Evolutionary conservation across 2,329 filamentous ascomycete species (phyloP), one percentile per base, ranked within the genome.

Genomic region (Emmonsia crescens): DNA sequence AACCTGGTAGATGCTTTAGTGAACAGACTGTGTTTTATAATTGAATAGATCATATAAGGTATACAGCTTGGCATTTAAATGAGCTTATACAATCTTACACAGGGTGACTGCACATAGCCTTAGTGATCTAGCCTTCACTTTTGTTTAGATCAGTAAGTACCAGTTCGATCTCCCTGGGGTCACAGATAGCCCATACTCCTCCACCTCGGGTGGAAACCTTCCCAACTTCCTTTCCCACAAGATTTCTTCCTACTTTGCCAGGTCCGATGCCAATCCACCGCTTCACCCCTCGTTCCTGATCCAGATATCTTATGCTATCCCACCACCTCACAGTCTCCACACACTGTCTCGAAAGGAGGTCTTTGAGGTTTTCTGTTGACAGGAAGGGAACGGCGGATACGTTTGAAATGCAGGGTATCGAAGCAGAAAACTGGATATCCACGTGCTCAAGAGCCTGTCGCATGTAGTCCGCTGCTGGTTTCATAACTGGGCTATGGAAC

Each of bases 261-360:
- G 93, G 93, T 0, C 93, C 93, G 64, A 97, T 90, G 51, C 93
- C 93, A 57, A 97, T 83, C 88, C 93, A 96, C 61, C 92, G 81
- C 68, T 86, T 82, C 21, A 96, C 89, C 65, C 87, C 87, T 70
- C 87, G 83, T 68, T 94, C 85, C 72, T 94, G 86, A 72, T 96
- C 90, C 57, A 96, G 78, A 70, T 95, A 96, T 66, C 85, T 86
- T 69, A 97, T 92, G 69, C 89, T 94, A 67, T 95, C 90, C 86
- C 92, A 96, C 93, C 93, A 97, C 63, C 84, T 82, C 49, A 97
- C 91, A 36, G 92, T 96, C 77, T 96, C 91, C n/a, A 94, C 85
- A 64, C 89, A 92, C 70, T 91, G 88, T 57, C 89, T 78, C 1
- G 91, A 87, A 57, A 96, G 78, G 54, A 95, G 76, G 65, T 95